Evolutionary conservation across 2,329 filamentous ascomycete genomes (phyloP).

Genomic region (Alternaria sp.): DNA sequence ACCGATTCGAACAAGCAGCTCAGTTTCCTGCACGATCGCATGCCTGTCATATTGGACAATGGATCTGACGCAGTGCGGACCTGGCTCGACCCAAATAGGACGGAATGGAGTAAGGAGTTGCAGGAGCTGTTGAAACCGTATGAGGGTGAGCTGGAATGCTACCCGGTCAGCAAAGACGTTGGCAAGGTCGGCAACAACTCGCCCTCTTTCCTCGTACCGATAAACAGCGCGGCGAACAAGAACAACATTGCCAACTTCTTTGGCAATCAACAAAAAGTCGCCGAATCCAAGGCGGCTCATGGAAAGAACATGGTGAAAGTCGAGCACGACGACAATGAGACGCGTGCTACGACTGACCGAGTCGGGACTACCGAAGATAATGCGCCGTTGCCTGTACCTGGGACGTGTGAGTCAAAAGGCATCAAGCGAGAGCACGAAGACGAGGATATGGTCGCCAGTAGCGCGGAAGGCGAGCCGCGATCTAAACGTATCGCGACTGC

Average conservation of each 20-base stretch:
- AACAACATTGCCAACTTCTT: constrained; percentile 96
- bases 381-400: constrained; percentile 58
- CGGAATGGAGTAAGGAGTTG: constrained; percentile 79
- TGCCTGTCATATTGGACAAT: constrained; percentile 91
- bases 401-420: constrained; percentile 30
- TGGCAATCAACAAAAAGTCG: constrained; percentile 61
- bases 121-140: constrained; percentile 83
- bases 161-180: constrained; percentile 86
- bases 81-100: constrained; percentile 79
- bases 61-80: constrained; percentile 72
- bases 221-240: constrained; percentile 88
- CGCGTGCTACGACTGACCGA: constrained; percentile 54
- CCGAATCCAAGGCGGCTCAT: constrained; percentile 30
- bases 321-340: constrained; percentile 52
- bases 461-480: constrained; percentile 44
- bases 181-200: constrained; percentile 95
- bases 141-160: constrained; percentile 79
- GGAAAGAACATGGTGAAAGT: constrained; percentile 40
- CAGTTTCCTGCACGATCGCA: constrained; percentile 88
- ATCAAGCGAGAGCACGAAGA: constrained; percentile 60
- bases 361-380: constrained; percentile 60
- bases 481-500: constrained; percentile 46
- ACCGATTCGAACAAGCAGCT: constrained; percentile 85
- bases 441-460: constrained; percentile 42
- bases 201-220: constrained; percentile 79